Evolutionary conservation across 345 rosid species (phyloP).

Genomic region (Moricandia moricandioides): DNA sequence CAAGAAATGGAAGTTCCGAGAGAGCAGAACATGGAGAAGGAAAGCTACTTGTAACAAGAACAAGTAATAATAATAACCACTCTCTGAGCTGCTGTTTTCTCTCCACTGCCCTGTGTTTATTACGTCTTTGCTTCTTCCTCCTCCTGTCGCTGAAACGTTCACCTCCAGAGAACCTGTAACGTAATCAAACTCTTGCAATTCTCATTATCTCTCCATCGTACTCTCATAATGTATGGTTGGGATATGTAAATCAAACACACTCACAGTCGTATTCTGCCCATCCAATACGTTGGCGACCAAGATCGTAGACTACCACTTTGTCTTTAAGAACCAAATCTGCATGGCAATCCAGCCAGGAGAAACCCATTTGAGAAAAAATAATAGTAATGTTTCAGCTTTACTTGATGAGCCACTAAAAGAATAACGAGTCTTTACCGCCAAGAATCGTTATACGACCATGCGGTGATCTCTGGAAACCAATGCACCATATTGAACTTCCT

Average conservation of each 20-base stretch:
- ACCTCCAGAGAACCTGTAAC: slow-evolving; percentile 63
- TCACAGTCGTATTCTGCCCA: slow-evolving; percentile 88
- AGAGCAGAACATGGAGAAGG: not conserved
- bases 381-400: not conserved
- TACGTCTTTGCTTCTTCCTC: slow-evolving; percentile 31
- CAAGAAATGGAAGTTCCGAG: not conserved
- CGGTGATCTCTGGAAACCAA: slow-evolving; percentile 75
- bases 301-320: slow-evolving; percentile 79
- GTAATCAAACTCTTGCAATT: not conserved
- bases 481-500: slow-evolving; percentile 78
- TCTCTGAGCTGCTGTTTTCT: slow-evolving; percentile 18
- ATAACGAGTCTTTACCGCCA: slow-evolving; percentile 58
- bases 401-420: not conserved
- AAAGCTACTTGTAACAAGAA: slow-evolving; percentile 15
- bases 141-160: slow-evolving; percentile 62
- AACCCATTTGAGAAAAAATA: not conserved
- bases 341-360: not conserved
- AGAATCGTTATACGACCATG: slow-evolving; percentile 66
- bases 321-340: slow-evolving; percentile 89
- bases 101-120: slow-evolving; percentile 34
- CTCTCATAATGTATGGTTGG: not conserved
- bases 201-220: not conserved
- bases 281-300: slow-evolving; percentile 75
- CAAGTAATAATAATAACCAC: not conserved
- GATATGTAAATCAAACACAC: slow-evolving; percentile 26